A percentile compares a stretch with the other conserved stretches of the same genome.
Conservation (phyloP, 768 basidiomycete species). For the Hypsizygus marmoreus region DNA sequence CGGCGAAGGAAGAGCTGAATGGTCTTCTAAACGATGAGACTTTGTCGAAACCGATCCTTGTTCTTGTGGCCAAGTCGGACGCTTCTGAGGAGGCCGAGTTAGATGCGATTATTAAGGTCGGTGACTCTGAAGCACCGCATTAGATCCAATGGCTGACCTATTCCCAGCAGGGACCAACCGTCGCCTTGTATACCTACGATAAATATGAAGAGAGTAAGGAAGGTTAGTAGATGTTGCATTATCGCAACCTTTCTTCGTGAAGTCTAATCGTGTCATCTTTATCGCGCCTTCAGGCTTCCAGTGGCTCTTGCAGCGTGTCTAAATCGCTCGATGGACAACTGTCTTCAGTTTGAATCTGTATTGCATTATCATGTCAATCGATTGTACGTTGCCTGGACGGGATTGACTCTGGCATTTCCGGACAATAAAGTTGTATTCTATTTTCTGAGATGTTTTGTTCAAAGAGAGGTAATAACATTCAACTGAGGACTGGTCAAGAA, state of each 20-base stretch:
- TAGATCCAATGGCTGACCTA: neutral
- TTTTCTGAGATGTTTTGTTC: too few species aligned
- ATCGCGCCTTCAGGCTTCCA: conserved; percentile 2
- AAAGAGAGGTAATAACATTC: too few species aligned
- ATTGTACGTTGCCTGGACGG: too few species aligned
- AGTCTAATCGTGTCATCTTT: too few species aligned
- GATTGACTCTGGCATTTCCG: too few species aligned
- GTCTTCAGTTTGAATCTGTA: too few species aligned
- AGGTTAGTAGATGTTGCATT: neutral
- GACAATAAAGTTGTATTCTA: too few species aligned
- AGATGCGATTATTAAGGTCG: neutral
- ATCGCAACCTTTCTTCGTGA: neutral
- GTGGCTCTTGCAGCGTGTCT: neutral
- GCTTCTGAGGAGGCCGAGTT: neutral
- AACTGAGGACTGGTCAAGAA: too few species aligned
- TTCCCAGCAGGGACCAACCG: neutral
- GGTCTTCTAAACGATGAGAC: conserved; percentile 2
- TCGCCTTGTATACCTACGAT: neutral
- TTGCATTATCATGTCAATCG: too few species aligned
- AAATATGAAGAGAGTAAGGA: neutral
- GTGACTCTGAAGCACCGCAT: neutral
- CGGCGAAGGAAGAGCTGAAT: neutral
- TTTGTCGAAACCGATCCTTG: conserved; percentile 2
- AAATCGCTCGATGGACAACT: too few species aligned
- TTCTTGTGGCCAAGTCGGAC: neutral